A percentile compares a stretch with the other conserved stretches of the same genome.
These are phyloP conservation scores for Tylopilus sp. DNA, from an alignment of 1,284 basidiomycete species.

Conservation along the genomic window DNA sequence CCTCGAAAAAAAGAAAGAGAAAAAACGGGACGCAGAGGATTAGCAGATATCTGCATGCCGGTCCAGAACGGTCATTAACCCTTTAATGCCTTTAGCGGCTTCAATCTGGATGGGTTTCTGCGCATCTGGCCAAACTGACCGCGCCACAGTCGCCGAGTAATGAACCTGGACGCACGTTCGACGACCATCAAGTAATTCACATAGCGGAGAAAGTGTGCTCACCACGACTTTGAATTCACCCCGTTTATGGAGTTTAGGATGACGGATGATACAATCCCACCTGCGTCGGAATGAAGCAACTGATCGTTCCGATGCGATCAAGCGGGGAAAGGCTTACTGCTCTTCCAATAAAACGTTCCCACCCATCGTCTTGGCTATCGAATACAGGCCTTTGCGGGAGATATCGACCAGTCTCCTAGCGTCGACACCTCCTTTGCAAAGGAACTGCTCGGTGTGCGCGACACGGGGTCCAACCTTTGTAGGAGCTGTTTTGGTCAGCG, in stretches of 20 bases:
- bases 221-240: slow-evolving; percentile 35
- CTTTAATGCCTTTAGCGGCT: slow-evolving; percentile 34
- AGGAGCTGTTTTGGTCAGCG: slow-evolving; percentile 22
- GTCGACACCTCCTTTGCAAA: slow-evolving; percentile 37
- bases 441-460: slow-evolving; percentile 34
- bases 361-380: slow-evolving; percentile 33
- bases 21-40: slow-evolving; percentile 3
- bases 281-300: slow-evolving; percentile 22
- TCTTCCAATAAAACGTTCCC: slow-evolving; percentile 38
- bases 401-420: slow-evolving; percentile 33
- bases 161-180: slow-evolving; percentile 28
- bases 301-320: slow-evolving; percentile 21
- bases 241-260: slow-evolving; percentile 29
- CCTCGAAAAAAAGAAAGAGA: not conserved
- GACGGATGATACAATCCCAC: slow-evolving; percentile 36
- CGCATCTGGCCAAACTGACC: slow-evolving; percentile 34
- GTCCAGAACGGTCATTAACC: slow-evolving; percentile 36
- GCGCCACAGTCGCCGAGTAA: slow-evolving; percentile 35
- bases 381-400: slow-evolving; percentile 34
- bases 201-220: slow-evolving; percentile 10
- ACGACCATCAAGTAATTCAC: slow-evolving; percentile 7
- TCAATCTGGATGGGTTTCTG: slow-evolving; percentile 35
- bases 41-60: slow-evolving; percentile 31
- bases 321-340: slow-evolving; percentile 25
- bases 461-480: slow-evolving; percentile 34